These are phyloP conservation scores for Capsella rubella DNA, from an alignment of 441 rosid species.

Conservation along the genomic window DNA sequence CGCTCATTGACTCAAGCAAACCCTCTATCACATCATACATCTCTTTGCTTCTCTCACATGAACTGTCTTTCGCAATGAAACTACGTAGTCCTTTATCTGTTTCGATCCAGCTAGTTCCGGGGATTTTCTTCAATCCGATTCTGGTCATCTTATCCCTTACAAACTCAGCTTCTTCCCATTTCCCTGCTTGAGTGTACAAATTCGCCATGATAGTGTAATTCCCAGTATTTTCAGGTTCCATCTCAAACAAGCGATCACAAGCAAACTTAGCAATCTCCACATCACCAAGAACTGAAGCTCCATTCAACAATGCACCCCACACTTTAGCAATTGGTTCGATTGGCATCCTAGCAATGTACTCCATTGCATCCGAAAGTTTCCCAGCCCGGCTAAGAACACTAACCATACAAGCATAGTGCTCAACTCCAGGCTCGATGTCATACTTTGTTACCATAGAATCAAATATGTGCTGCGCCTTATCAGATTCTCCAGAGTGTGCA, in stretches of 20 bases:
- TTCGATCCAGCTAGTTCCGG: conserved; percentile 83
- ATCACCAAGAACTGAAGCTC: conserved; percentile 74
- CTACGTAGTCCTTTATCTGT: conserved; percentile 50
- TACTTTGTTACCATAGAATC: conserved; percentile 55
- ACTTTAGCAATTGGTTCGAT: conserved; percentile 71
- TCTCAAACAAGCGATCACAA: conserved; percentile 65
- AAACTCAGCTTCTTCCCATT: conserved; percentile 80
- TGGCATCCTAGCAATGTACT: conserved; percentile 72
- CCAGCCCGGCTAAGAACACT: conserved; percentile 79
- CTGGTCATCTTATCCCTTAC: conserved; percentile 64
- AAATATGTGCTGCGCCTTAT: conserved; percentile 64
- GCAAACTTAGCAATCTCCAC: conserved; percentile 68
- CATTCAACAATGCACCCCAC: conserved; percentile 89
- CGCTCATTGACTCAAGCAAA: conserved; percentile 55
- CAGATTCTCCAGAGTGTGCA: conserved; percentile 73
- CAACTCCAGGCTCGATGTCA: conserved; percentile 61
- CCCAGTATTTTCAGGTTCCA: conserved; percentile 83
- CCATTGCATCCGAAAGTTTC: conserved; percentile 73
- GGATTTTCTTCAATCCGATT: conserved; percentile 69
- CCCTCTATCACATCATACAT: conserved; percentile 50
- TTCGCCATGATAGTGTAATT: conserved; percentile 82
- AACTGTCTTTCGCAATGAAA: conserved; percentile 54
- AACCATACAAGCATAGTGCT: conserved; percentile 88
- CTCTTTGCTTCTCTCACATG: conserved; percentile 53
- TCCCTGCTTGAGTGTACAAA: conserved; percentile 77